These are phyloP conservation scores for Medicago lupulina DNA, from an alignment of 306 rosid genomes.

Conservation along the genomic window DNA sequence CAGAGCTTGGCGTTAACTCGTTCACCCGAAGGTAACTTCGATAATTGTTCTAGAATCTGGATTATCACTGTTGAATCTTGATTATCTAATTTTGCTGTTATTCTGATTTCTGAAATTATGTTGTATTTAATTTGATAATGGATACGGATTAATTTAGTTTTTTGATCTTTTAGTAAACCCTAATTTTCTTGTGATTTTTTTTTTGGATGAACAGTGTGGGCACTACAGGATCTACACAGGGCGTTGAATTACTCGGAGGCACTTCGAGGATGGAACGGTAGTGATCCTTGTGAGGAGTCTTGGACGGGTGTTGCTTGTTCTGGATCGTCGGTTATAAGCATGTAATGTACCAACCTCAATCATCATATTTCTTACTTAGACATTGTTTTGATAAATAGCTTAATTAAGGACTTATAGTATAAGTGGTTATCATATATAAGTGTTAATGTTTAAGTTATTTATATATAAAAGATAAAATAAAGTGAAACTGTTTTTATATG, in stretches of 20 bases:
- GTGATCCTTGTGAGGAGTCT: conserved; percentile 85
- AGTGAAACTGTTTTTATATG: not conserved
- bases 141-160: not conserved
- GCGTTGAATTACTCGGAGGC: conserved; percentile 61
- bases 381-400: not conserved
- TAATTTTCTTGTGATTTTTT: conserved; percentile 18
- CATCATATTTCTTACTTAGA: conserved; percentile 13
- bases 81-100: not conserved
- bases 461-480: not conserved
- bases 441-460: not conserved
- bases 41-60: too few species aligned
- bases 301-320: conserved; percentile 89
- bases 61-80: too few species aligned
- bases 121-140: not conserved
- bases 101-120: conserved; percentile 9
- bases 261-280: conserved; percentile 75
- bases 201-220: conserved; percentile 55
- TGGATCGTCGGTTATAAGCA: conserved; percentile 73
- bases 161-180: conserved; percentile 28
- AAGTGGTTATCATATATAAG: not conserved
- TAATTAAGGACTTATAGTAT: not conserved
- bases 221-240: conserved; percentile 70
- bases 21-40: conserved; percentile 57
- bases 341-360: conserved; percentile 56
- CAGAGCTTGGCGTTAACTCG: conserved; percentile 56